A percentile compares a stretch with the other conserved stretches of the same genome.
Conservation (phyloP, 768 basidiomycete species). For the Phylloporus rhodoxanthus region DNA sequence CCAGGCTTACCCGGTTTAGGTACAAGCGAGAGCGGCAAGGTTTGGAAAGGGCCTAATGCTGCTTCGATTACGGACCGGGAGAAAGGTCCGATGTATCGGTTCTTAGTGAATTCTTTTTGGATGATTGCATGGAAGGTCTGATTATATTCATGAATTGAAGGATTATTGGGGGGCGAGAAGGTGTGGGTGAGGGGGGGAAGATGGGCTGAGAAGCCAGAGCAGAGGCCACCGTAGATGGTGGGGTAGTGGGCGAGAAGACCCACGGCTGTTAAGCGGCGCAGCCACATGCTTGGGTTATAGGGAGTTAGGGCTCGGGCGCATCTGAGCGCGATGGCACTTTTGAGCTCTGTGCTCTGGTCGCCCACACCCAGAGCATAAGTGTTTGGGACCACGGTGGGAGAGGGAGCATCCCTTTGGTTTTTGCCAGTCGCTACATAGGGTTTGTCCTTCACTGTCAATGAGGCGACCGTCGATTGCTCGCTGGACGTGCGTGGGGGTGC, state of each 20-base stretch:
- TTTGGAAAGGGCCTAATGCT: background rate
- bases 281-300: background rate
- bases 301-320: background rate
- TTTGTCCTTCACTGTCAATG: accelerated
- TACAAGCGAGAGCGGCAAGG: background rate
- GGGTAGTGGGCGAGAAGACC: background rate
- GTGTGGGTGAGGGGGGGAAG: background rate
- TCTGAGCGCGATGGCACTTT: background rate
- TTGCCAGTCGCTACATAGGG: background rate
- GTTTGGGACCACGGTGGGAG: background rate
- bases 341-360: background rate
- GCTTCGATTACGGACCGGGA: accelerated
- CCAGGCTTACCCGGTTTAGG: background rate
- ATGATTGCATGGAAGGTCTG: background rate
- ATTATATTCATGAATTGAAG: background rate
- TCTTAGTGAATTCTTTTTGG: background rate
- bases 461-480: background rate
- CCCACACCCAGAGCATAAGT: background rate
- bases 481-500: background rate
- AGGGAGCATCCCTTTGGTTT: background rate
- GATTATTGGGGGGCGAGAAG: background rate
- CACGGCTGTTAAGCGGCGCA: accelerated
- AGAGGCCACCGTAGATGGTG: background rate
- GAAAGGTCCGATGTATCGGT: background rate
- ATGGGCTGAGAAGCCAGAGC: background rate